phyloP scores from a whole-genome alignment of 805 yeast species.

The Grigorovia yakushimaensis region DNA sequence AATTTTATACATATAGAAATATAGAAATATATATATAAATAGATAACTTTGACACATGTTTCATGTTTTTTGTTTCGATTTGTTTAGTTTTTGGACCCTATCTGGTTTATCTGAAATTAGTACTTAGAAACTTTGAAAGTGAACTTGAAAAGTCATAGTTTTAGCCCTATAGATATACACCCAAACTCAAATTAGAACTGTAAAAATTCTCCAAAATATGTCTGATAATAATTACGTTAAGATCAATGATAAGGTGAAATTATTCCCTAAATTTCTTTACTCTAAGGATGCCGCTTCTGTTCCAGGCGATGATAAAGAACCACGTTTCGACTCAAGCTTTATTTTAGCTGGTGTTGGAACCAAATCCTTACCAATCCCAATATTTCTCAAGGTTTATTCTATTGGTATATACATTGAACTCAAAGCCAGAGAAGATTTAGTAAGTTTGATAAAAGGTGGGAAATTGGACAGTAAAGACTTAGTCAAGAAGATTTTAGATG shows the following conservation, averaged over 20 bases:
- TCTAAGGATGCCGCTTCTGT: background rate
- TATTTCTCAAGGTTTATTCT: background rate
- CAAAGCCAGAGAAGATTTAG: background rate
- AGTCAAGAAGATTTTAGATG: background rate
- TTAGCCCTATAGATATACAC: no score
- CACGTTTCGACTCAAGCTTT: background rate
- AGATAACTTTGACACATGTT: no score
- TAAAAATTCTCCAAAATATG: no score
- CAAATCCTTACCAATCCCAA: background rate
- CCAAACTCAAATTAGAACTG: no score
- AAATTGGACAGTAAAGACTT: background rate
- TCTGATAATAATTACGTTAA: background rate
- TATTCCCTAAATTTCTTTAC: background rate
- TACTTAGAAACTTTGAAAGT: no score
- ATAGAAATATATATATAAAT: no score
- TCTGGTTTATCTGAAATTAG: no score
- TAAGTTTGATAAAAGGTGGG: background rate
- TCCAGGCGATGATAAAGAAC: background rate
- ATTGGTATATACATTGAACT: background rate
- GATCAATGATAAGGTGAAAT: background rate
- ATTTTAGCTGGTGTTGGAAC: background rate
- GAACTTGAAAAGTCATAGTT: no score
- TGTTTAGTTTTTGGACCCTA: no score
- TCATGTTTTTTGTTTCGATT: no score
- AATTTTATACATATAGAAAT: no score